A percentile compares a stretch with the other conserved stretches of the same genome.
Conservation (phyloP, 805 yeast species). For the Metschnikowia noctiluminum region DNA sequence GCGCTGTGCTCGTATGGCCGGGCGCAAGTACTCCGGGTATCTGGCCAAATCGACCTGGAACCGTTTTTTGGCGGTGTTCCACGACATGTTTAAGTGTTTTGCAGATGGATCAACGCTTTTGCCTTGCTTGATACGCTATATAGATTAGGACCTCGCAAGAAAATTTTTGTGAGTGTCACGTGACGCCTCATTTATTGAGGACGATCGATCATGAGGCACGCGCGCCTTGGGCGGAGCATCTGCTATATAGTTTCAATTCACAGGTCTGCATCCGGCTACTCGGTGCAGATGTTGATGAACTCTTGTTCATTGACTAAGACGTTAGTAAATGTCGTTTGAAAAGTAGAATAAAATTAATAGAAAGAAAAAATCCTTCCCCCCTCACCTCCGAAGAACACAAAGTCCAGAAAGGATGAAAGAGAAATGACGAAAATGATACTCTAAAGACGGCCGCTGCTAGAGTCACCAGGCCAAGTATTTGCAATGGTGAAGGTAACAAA, state of each 20-base stretch:
- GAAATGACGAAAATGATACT: too few relatives aligned
- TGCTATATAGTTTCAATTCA: background rate
- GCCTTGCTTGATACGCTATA: background rate
- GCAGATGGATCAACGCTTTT: background rate
- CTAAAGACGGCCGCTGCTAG: too few relatives aligned
- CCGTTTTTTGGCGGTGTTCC: conserved; percentile 33
- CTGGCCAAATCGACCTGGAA: conserved; percentile 34
- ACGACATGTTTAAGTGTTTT: conserved; percentile 24
- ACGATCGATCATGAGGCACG: too few relatives aligned
- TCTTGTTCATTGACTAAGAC: conserved; percentile 71
- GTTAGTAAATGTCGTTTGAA: conserved; percentile 25
- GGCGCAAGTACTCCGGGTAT: conserved; percentile 31
- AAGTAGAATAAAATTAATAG: background rate
- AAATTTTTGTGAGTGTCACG: conserved; percentile 12
- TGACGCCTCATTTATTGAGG: conserved; percentile 3
- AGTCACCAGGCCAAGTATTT: too few relatives aligned
- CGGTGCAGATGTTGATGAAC: conserved; percentile 84
- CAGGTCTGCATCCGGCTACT: conserved; percentile 24
- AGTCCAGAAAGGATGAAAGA: too few relatives aligned
- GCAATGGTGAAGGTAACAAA: too few relatives aligned
- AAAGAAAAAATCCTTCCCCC: background rate
- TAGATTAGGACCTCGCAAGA: background rate
- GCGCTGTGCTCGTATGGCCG: conserved; percentile 19
- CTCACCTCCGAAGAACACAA: too few relatives aligned
- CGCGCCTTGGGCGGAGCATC: too few relatives aligned